These are phyloP conservation scores for Leccinum barrowsii DNA, from an alignment of 768 basidiomycete genomes.

Conservation along the genomic window DNA sequence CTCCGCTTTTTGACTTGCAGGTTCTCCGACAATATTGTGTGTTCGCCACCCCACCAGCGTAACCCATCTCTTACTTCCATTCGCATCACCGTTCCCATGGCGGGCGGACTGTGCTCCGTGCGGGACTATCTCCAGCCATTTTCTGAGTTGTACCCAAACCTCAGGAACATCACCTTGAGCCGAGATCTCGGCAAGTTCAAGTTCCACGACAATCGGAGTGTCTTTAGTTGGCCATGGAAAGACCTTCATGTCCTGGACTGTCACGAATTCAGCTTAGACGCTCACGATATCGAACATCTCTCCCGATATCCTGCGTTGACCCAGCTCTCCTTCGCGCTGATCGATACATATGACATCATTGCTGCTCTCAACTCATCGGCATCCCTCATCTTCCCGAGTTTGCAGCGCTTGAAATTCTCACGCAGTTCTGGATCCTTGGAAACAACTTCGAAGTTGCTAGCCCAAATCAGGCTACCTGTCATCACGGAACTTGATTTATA, in stretches of 20 bases:
- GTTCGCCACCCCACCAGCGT: not conserved
- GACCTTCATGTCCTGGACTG: not conserved
- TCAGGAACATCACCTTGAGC: not conserved
- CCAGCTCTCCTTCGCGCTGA: not conserved
- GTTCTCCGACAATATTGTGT: not conserved
- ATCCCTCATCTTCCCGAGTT: not conserved
- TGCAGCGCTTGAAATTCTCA: not conserved
- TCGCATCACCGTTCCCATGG: not conserved
- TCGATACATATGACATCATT: not conserved
- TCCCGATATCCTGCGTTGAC: not conserved
- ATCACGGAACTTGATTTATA: not conserved
- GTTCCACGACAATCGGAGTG: not conserved
- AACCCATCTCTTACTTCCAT: not conserved
- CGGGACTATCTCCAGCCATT: not conserved
- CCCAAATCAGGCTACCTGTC: not conserved
- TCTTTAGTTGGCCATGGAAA: not conserved
- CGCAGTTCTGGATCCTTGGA: not conserved
- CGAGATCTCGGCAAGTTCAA: not conserved
- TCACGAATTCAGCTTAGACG: not conserved
- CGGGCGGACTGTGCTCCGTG: not conserved
- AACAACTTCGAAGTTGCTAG: not conserved
- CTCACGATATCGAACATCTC: not conserved
- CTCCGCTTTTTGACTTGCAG: not conserved
- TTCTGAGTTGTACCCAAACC: not conserved
- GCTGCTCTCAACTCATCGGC: not conserved